Conservation (phyloP, 164 flowering plant genomes). For the Liriodendron chinense region DNA sequence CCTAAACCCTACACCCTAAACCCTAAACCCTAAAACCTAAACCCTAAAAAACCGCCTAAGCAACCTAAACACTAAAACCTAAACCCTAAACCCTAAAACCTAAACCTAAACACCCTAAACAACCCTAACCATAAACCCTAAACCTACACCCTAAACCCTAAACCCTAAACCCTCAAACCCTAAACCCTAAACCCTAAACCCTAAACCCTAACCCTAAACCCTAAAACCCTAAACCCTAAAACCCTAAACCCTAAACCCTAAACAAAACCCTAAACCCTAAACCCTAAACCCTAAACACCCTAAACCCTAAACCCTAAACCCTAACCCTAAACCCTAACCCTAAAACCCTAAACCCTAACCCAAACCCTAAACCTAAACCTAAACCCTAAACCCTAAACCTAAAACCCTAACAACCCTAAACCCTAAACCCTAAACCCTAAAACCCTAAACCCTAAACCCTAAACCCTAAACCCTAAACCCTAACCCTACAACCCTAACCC, state of each 20-base stretch:
- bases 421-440: constrained; percentile 8
- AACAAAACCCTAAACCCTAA: constrained; percentile 1
- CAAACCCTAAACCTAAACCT: not conserved
- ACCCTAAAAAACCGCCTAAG: not conserved
- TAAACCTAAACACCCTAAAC: not conserved
- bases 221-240: constrained; percentile 5
- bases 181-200: not conserved
- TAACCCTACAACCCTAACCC: not conserved
- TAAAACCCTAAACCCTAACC: constrained; percentile 7
- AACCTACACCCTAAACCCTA: not conserved
- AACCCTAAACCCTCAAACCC: not conserved
- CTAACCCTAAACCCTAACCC: not conserved
- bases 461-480: not conserved
- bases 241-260: constrained; percentile 5
- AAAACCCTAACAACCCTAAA: not conserved
- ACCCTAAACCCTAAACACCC: not conserved
- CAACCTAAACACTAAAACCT: not conserved
- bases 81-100: not conserved
- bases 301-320: constrained; percentile 3
- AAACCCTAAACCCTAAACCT: not conserved
- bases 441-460: not conserved
- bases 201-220: not conserved
- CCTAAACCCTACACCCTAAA: constrained; percentile 3
- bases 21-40: constrained; percentile 3
- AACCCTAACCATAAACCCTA: not conserved